Percentiles rank a stretch among this genome's conserved stretches.
Evolutionary conservation across 2,329 filamentous ascomycete genomes (phyloP).

Genomic region (Penicillium sp.): DNA sequence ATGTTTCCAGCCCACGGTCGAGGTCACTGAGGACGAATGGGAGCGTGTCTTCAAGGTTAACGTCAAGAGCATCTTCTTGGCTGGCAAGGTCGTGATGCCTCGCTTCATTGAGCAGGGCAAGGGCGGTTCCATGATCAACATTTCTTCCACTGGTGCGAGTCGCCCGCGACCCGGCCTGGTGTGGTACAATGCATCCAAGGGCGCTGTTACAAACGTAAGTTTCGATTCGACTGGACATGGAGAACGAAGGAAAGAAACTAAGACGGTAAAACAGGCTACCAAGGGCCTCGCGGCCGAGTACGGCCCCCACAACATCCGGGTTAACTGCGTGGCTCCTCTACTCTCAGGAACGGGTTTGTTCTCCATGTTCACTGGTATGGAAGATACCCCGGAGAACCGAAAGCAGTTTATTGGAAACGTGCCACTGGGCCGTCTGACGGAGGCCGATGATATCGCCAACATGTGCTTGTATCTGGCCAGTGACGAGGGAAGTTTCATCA

Average conservation of each 20-base stretch:
- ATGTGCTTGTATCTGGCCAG: slow-evolving; percentile 65
- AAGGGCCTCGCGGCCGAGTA: slow-evolving; percentile 69
- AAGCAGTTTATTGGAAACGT: slow-evolving; percentile 43
- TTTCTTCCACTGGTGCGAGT: slow-evolving; percentile 41
- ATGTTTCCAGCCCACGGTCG: slow-evolving; percentile 32
- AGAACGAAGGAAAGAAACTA: background rate
- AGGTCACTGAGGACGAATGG: slow-evolving; percentile 43
- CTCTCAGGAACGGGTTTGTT: slow-evolving; percentile 62
- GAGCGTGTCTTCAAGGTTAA: slow-evolving; percentile 44
- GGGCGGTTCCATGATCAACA: slow-evolving; percentile 44
- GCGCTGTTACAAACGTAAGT: slow-evolving; percentile 42
- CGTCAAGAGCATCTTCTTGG: slow-evolving; percentile 41
- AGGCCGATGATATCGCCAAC: slow-evolving; percentile 61
- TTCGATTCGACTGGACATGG: background rate
- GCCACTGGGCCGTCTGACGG: slow-evolving; percentile 41
- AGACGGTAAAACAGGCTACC: slow-evolving; percentile 50
- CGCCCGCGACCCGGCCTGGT: slow-evolving; percentile 42
- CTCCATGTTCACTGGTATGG: slow-evolving; percentile 40
- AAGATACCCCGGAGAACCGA: slow-evolving; percentile 44
- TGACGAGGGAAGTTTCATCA: slow-evolving; percentile 67
- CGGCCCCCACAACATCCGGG: slow-evolving; percentile 64
- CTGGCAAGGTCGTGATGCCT: slow-evolving; percentile 32
- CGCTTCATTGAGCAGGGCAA: slow-evolving; percentile 36
- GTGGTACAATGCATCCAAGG: slow-evolving; percentile 46
- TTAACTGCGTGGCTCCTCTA: slow-evolving; percentile 67